Evolutionary conservation across 2,329 filamentous ascomycete genomes (phyloP).

Genomic region (Aspergillus sojae): DNA sequence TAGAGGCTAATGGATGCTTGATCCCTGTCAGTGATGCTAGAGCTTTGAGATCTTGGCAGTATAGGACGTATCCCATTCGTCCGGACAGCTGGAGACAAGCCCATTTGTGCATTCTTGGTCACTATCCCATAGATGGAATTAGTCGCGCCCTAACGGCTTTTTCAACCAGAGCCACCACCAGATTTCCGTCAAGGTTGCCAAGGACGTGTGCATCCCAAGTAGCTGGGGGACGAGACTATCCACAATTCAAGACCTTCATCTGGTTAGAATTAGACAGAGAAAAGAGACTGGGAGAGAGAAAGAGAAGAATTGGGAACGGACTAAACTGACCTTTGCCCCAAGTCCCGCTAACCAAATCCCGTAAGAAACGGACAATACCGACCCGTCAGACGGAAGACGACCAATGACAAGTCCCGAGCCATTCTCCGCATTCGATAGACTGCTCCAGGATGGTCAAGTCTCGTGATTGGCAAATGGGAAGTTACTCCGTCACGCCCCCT

Average conservation of each 20-base stretch:
- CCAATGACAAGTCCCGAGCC: conserved; percentile 12
- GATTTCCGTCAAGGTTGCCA: not conserved
- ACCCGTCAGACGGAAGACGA: not conserved
- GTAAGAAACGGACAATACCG: conserved; percentile 13
- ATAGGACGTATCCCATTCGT: not conserved
- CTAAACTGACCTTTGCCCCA: conserved; percentile 7
- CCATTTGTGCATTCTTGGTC: not conserved
- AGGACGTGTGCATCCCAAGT: not conserved
- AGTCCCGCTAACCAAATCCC: conserved; percentile 7
- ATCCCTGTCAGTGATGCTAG: not conserved
- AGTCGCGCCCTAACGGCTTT: not conserved
- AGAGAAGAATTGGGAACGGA: not conserved
- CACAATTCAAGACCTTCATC: not conserved
- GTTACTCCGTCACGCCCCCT: conserved; percentile 1
- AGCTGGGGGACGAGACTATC: not conserved
- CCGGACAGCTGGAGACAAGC: conserved; percentile 1
- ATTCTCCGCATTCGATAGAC: conserved; percentile 21
- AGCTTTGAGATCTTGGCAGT: not conserved
- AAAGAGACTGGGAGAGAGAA: not conserved
- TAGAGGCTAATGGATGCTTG: not conserved
- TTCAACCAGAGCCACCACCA: not conserved
- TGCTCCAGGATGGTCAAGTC: conserved; percentile 7
- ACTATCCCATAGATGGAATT: not conserved
- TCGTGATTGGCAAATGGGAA: conserved; percentile 11
- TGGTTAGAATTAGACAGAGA: not conserved